Evolutionary conservation across 2,329 filamentous ascomycete genomes (phyloP).

Genomic region (Acrodontium crateriforme): DNA sequence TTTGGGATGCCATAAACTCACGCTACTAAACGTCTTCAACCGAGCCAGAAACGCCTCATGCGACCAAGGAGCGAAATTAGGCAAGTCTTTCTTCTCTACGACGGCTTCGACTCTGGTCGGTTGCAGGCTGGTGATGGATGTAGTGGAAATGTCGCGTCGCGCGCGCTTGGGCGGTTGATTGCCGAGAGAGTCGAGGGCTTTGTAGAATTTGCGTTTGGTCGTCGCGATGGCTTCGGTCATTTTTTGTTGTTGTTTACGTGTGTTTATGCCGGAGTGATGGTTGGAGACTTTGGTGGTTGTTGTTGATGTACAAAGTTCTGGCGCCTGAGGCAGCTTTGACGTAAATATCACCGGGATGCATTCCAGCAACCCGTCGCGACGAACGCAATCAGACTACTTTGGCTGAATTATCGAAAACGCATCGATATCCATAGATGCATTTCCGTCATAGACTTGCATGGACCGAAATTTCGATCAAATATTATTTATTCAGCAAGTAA

Average conservation of each 20-base stretch:
- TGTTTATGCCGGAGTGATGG: conserved; percentile 1
- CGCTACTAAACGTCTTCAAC: conserved; percentile 76
- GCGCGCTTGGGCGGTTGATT: conserved; percentile 27
- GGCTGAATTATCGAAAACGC: too few species aligned
- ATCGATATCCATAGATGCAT: too few species aligned
- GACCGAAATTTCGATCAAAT: too few species aligned
- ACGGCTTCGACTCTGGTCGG: neutral
- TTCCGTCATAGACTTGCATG: too few species aligned
- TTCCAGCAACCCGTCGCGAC: too few species aligned
- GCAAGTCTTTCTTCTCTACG: conserved; percentile 15
- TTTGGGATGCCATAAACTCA: conserved; percentile 89
- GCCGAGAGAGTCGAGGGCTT: conserved; percentile 48
- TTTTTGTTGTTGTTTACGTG: conserved; percentile 1
- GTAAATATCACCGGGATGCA: too few species aligned
- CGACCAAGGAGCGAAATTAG: conserved; percentile 77
- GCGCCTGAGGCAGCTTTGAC: too few species aligned
- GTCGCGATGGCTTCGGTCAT: conserved; percentile 48
- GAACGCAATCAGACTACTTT: too few species aligned
- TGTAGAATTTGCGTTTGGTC: conserved; percentile 75
- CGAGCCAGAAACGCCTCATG: conserved; percentile 68
- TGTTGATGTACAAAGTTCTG: too few species aligned
- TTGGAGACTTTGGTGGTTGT: too few species aligned
- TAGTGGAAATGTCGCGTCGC: conserved; percentile 16
- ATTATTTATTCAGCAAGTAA: too few species aligned
- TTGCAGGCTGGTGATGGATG: conserved; percentile 9